Percentiles rank a stretch among this genome's conserved stretches.
These are phyloP conservation scores for Saitozyma sp. DNA, from an alignment of 768 basidiomycete genomes.

Conservation along the genomic window DNA sequence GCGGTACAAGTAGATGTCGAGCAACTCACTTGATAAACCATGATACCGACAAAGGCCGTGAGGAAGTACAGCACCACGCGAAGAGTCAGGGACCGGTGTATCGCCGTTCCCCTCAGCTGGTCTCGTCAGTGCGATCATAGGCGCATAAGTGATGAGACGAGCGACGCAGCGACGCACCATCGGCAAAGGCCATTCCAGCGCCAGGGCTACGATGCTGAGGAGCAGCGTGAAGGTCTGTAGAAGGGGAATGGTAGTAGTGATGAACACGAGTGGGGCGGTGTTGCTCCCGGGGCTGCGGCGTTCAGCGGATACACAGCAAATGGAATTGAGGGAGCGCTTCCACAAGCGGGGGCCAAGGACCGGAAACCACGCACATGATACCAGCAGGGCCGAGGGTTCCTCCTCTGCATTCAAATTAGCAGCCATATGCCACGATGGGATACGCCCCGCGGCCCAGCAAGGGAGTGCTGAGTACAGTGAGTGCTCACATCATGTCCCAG, in stretches of 20 bases:
- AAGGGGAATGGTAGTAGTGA: slow-evolving; percentile 77
- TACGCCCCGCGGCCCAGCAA: background rate
- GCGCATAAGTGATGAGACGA: background rate
- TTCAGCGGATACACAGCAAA: background rate
- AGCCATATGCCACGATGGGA: background rate
- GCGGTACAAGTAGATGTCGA: background rate
- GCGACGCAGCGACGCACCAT: slow-evolving; percentile 28
- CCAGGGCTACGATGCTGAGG: slow-evolving; percentile 62
- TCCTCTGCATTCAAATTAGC: slow-evolving; percentile 49
- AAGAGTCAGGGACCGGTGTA: slow-evolving; percentile 68
- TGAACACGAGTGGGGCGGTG: slow-evolving; percentile 64
- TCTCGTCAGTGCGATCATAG: slow-evolving; percentile 4
- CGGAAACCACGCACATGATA: slow-evolving; percentile 34
- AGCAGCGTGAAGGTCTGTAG: slow-evolving; percentile 70
- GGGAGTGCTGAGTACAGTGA: no score
- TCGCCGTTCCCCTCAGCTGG: slow-evolving; percentile 52
- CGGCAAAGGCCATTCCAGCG: slow-evolving; percentile 72
- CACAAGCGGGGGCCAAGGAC: no score
- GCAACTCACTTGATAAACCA: slow-evolving; percentile 74
- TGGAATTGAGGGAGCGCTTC: background rate
- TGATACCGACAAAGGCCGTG: slow-evolving; percentile 63
- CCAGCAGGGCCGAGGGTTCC: slow-evolving; percentile 60
- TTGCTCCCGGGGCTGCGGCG: slow-evolving; percentile 62
- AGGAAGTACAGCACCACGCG: slow-evolving; percentile 66
- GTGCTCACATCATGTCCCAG: slow-evolving; percentile 74